Conservation (phyloP, 208 protist species). For the Leishmania turanica region DNA sequence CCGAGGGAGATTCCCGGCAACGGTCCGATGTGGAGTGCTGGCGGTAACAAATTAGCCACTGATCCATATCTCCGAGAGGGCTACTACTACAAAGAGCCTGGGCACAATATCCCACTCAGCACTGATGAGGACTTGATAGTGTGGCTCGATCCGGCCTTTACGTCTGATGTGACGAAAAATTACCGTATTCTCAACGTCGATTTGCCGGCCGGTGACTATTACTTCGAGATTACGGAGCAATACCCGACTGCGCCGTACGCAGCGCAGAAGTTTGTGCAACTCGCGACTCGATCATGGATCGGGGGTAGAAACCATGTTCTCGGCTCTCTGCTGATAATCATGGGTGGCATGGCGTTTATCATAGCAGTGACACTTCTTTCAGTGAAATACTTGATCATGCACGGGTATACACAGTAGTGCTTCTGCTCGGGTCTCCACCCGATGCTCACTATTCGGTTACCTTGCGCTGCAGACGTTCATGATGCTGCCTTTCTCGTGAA, state of each 20-base stretch:
- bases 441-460: background rate
- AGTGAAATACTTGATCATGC: conserved; percentile 22
- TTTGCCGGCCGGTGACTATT: conserved; percentile 89
- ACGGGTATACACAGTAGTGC: background rate
- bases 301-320: conserved; percentile 95
- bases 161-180: conserved; percentile 97
- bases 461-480: background rate
- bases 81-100: conserved; percentile 82
- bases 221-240: conserved; percentile 88
- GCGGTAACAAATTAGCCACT: conserved; percentile 36
- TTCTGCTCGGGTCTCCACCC: background rate
- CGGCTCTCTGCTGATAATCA: conserved; percentile 89
- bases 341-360: conserved; percentile 79
- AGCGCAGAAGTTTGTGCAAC: conserved; percentile 93
- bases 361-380: conserved; percentile 36
- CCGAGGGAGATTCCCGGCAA: conserved; percentile 33
- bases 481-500: background rate
- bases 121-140: conserved; percentile 98
- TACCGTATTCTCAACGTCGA: conserved; percentile 91
- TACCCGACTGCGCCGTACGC: conserved; percentile 88
- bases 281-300: conserved; percentile 93
- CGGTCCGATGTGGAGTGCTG: conserved; percentile 46
- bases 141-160: conserved; percentile 95
- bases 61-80: conserved; percentile 73
- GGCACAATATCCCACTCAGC: conserved; percentile 74